Percentiles rank a stretch among this genome's conserved stretches.
These are phyloP conservation scores for Salvia splendens DNA, from an alignment of 257 asterid genomes.

Conservation along the genomic window DNA sequence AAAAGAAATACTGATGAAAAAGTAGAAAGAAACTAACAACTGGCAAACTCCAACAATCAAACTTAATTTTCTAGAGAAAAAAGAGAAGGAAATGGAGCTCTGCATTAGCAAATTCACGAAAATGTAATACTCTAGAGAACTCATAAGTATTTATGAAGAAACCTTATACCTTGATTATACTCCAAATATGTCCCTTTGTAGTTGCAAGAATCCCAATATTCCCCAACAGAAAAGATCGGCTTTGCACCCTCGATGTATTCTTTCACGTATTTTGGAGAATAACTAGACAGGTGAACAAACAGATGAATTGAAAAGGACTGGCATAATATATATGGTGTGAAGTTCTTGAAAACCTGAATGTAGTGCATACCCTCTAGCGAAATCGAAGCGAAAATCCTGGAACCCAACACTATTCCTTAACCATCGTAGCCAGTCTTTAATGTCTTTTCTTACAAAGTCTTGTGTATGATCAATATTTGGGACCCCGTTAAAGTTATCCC, in stretches of 20 bases:
- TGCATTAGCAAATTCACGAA: constrained; percentile 16
- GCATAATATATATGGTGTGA: background rate
- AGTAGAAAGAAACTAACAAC: background rate
- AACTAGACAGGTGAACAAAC: constrained; percentile 44
- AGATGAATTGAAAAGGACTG: constrained; percentile 12
- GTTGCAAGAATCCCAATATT: constrained; percentile 95
- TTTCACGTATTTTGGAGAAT: constrained; percentile 79
- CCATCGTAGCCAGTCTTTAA: constrained; percentile 80
- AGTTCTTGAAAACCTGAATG: constrained; percentile 2
- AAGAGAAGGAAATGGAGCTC: constrained; percentile 15
- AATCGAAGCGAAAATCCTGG: constrained; percentile 98
- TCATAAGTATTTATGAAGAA: constrained; percentile 16
- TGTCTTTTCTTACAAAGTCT: constrained; percentile 78
- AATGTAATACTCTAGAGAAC: background rate
- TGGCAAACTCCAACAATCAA: background rate
- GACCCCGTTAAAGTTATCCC: constrained; percentile 85
- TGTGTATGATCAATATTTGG: constrained; percentile 94
- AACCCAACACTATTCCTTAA: constrained; percentile 62
- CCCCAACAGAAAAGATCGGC: constrained; percentile 90
- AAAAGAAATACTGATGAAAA: background rate
- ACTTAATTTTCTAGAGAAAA: background rate
- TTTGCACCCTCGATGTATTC: constrained; percentile 74
- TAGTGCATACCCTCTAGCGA: constrained; percentile 76
- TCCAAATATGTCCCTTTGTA: constrained; percentile 77
- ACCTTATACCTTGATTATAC: constrained; percentile 73